These are phyloP conservation scores for Penicillium nucicola DNA, from an alignment of 495 filamentous ascomycete species.

Conservation along the genomic window DNA sequence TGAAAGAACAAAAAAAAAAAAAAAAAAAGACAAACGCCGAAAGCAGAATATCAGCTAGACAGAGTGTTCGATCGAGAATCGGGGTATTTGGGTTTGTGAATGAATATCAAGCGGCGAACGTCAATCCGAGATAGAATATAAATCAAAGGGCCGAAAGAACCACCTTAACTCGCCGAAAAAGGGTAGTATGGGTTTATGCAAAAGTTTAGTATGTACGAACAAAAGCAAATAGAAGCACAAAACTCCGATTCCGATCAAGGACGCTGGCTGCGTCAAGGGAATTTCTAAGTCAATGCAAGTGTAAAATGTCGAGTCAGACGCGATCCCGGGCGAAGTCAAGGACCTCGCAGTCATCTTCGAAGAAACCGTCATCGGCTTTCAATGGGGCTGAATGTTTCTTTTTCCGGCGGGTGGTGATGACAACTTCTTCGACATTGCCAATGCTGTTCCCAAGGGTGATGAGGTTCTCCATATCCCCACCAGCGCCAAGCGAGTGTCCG, in stretches of 20 bases:
- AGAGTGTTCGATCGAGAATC: constrained; percentile 6
- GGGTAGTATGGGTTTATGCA: constrained; percentile 17
- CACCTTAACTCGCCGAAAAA: constrained; percentile 1
- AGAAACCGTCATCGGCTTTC: constrained; percentile 76
- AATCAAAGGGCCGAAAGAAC: constrained; percentile 2
- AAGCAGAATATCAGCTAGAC: not conserved
- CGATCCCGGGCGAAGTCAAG: constrained; percentile 86
- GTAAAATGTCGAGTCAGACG: constrained; percentile 48
- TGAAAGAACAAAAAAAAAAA: too few species aligned
- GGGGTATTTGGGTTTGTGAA: constrained; percentile 23
- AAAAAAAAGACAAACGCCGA: too few species aligned
- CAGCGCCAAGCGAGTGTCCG: constrained; percentile 33
- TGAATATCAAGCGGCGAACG: constrained; percentile 10
- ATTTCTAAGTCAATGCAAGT: constrained; percentile 19
- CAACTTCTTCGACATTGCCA: constrained; percentile 73
- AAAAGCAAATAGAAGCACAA: constrained; percentile 2
- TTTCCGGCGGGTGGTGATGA: constrained; percentile 74
- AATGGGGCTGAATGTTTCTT: constrained; percentile 40
- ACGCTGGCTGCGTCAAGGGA: constrained; percentile 18
- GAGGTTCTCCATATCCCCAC: constrained; percentile 49
- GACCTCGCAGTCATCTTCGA: constrained; percentile 92
- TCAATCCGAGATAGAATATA: constrained; percentile 7
- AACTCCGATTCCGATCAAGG: constrained; percentile 17
- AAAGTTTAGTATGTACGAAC: constrained; percentile 14
- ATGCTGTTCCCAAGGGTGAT: constrained; percentile 54